Evolutionary conservation across 805 yeast genomes (phyloP).

Genomic region (Kazachstania martiniae): DNA sequence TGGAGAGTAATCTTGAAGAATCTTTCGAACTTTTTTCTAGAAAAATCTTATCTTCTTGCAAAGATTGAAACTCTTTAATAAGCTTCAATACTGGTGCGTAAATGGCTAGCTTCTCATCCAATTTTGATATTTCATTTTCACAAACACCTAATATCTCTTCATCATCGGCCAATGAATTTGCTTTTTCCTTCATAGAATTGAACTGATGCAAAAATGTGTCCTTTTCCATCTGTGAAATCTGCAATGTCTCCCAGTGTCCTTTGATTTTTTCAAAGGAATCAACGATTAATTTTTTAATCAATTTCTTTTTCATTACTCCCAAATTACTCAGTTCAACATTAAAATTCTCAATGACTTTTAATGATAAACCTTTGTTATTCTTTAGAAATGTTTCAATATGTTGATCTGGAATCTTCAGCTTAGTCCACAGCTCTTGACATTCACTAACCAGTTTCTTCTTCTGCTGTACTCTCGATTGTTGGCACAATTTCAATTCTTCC

Average conservation of each 20-base stretch:
- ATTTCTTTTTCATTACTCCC: constrained; percentile 46
- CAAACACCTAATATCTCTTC: constrained; percentile 55
- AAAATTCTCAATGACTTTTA: constrained; percentile 38
- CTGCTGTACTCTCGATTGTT: constrained; percentile 30
- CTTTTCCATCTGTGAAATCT: constrained; percentile 44
- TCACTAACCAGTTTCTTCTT: constrained; percentile 25
- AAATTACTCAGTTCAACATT: constrained; percentile 48
- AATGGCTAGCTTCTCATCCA: constrained; percentile 40
- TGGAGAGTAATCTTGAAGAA: constrained; percentile 64
- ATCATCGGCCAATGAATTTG: constrained; percentile 31
- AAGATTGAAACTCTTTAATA: constrained; percentile 43
- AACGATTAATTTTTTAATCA: constrained; percentile 56
- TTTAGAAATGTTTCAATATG: constrained; percentile 32
- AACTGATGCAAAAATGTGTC: constrained; percentile 33
- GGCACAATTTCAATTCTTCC: constrained; percentile 13
- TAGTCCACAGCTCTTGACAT: constrained; percentile 46
- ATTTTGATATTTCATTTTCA: constrained; percentile 45
- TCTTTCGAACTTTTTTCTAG: constrained; percentile 66
- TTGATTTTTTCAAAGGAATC: constrained; percentile 51
- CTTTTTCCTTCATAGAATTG: constrained; percentile 6
- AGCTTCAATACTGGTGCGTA: constrained; percentile 45
- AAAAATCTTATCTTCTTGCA: constrained; percentile 48
- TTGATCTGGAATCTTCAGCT: constrained; percentile 38
- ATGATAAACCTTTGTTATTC: constrained; percentile 37
- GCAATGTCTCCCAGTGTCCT: constrained; percentile 51